Percentiles rank a stretch among this genome's conserved stretches.
Conservation (phyloP, 2,329 filamentous ascomycete genomes). For the Trichoderma polysporum region DNA sequence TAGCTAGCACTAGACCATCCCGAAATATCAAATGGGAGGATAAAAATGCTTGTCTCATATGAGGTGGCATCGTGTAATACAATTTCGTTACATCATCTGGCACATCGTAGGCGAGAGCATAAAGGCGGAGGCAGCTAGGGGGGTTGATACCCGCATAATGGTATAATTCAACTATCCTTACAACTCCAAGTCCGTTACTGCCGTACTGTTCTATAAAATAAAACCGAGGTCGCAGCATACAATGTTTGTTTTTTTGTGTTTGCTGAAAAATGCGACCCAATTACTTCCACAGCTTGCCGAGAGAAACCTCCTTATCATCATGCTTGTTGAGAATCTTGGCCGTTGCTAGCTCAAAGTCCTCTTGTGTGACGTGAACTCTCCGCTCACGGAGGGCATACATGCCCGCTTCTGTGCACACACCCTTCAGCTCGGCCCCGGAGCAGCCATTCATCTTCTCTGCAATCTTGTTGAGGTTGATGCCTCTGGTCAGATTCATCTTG, state of each 20-base stretch:
- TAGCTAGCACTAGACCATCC: not conserved
- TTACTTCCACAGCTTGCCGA: constrained; percentile 74
- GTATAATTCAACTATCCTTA: constrained; percentile 38
- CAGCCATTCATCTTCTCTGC: constrained; percentile 99
- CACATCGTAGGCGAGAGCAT: not conserved
- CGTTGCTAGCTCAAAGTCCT: constrained; percentile 97
- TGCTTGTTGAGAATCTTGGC: constrained; percentile 99
- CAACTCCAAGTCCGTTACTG: constrained; percentile 33
- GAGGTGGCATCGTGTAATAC: not conserved
- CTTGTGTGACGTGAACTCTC: constrained; percentile 96
- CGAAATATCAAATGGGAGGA: too few species aligned
- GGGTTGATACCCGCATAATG: constrained; percentile 28
- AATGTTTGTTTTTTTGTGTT: not conserved
- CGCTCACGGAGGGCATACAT: constrained; percentile 97
- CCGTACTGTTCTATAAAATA: constrained; percentile 30
- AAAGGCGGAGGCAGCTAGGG: not conserved
- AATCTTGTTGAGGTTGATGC: constrained; percentile 97
- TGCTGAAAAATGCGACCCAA: constrained; percentile 2
- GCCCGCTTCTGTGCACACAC: constrained; percentile 96
- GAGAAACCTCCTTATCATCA: constrained; percentile 93
- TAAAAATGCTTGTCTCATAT: not conserved
- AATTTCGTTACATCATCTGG: not conserved
- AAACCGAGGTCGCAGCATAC: constrained; percentile 18
- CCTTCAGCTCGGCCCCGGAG: constrained; percentile 95
- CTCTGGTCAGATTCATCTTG: constrained; percentile 97